Evolutionary conservation across 2,329 filamentous ascomycete species (phyloP).

Genomic region (Colletotrichum incanum): DNA sequence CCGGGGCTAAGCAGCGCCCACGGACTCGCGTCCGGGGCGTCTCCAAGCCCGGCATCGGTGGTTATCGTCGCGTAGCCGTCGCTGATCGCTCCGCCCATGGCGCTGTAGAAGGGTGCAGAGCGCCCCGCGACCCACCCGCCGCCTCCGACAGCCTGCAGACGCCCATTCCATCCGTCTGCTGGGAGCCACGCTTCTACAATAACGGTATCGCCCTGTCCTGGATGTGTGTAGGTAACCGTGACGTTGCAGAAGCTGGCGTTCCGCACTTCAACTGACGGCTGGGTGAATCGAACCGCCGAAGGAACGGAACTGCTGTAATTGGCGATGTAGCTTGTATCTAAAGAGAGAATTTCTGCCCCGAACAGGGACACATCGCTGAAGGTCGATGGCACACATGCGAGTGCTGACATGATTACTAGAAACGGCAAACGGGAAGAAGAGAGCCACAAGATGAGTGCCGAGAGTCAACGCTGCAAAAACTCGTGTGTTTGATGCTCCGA

Average conservation of each 20-base stretch:
- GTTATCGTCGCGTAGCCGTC: constrained; percentile 45
- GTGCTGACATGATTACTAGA: background rate
- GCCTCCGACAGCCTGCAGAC: constrained; percentile 51
- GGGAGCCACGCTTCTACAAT: constrained; percentile 49
- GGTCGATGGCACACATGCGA: background rate
- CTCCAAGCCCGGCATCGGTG: constrained; percentile 45
- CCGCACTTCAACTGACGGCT: constrained; percentile 14
- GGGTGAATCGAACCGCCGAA: constrained; percentile 10
- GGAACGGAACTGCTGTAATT: constrained; percentile 24
- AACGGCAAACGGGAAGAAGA: background rate
- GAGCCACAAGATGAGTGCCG: background rate
- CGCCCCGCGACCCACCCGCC: constrained; percentile 49
- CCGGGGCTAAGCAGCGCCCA: constrained; percentile 45
- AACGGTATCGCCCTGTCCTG: constrained; percentile 45
- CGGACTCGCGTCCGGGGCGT: background rate
- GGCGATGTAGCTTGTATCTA: constrained; percentile 4
- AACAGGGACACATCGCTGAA: constrained; percentile 3
- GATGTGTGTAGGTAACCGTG: constrained; percentile 49
- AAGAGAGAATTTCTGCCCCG: constrained; percentile 15
- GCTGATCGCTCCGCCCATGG: constrained; percentile 43
- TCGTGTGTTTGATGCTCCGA: background rate
- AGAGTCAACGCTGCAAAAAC: background rate
- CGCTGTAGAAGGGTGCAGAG: constrained; percentile 14
- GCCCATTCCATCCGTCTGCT: constrained; percentile 48
- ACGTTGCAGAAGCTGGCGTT: constrained; percentile 49